Evolutionary conservation across 345 rosid species (phyloP), one percentile per base, ranked within the genome.

Genomic region (Euphorbia pulcherrima): DNA sequence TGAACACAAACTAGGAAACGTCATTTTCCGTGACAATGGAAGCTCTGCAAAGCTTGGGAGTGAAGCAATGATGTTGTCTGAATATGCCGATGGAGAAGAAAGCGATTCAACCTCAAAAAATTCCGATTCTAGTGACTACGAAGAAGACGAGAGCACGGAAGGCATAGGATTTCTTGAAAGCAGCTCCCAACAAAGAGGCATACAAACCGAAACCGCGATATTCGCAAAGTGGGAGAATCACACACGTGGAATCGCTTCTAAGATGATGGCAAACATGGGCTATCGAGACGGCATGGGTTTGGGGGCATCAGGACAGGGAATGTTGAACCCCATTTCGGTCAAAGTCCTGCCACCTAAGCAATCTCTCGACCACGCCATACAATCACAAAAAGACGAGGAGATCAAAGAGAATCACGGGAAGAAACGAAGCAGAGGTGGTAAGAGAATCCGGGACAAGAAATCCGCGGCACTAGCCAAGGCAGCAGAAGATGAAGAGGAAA

Each of bases 171-270:
- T 91, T 81, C 68, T 84, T 51, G 90, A 77, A 62, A 79, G 78
- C 83, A 73, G 80, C 55, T 66, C 78, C 59, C 79, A 67, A 68
- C 83, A 69, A 72, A 86, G 83, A 72, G 96, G 96, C 17, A 58
- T 88, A 54, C 99, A 86, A 77, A 89, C 79, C 11, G 95, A 88
- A 26, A 94, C 97, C 21, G 81, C 82, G 37, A 72, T 88, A 72
- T 93, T 93, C 78, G 92, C 97, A 0, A 88, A 83, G 67, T 94
- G 99, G 99, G 99, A 94, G 82, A 94, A 89, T 69, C 97, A 91
- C 83, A 89, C 97, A 0, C 81, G 97, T 30, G 99, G 97, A 11
- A 77, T 91, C 70, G 97, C 99, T 59, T 94, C 97, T 27, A 91
- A 88, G 89, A 85, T 91, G 96, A 91, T 91, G 99, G 95, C 92